phyloP scores from a whole-genome alignment of 768 basidiomycete species.

The Suillus variegatus region DNA sequence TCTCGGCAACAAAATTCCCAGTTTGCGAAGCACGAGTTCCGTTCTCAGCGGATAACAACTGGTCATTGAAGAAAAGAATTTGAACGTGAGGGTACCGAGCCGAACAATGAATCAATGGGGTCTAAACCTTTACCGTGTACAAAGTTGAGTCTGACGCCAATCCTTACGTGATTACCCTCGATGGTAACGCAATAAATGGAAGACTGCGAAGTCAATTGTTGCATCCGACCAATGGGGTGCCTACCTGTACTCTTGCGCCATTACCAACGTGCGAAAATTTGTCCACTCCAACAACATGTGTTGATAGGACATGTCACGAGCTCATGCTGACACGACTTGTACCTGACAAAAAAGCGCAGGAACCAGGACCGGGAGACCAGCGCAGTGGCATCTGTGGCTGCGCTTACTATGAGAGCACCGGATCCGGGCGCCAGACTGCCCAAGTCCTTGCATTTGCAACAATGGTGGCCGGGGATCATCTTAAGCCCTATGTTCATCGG shows the following conservation, averaged over 20 bases:
- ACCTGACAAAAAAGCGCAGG: background rate
- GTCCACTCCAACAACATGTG: background rate
- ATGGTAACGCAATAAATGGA: background rate
- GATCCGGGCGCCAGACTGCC: background rate
- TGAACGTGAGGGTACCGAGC: background rate
- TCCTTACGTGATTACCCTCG: background rate
- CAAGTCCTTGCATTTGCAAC: background rate
- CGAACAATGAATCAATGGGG: background rate
- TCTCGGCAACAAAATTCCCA: background rate
- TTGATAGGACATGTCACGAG: background rate
- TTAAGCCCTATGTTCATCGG: background rate
- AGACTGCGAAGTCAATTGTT: background rate
- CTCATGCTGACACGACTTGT: background rate
- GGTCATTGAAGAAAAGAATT: background rate
- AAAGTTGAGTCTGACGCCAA: background rate
- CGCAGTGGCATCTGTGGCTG: background rate
- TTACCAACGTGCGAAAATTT: slow-evolving; percentile 1
- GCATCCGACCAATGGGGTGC: background rate
- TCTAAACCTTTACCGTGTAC: background rate
- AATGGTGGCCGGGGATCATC: background rate
- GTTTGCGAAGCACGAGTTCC: background rate
- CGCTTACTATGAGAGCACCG: background rate
- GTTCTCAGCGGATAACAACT: background rate
- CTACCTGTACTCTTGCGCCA: background rate
- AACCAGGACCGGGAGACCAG: background rate